Base-by-base conservation (phyloP, 2,329 filamentous ascomycete species). In the Tolypocladium album region DNA sequence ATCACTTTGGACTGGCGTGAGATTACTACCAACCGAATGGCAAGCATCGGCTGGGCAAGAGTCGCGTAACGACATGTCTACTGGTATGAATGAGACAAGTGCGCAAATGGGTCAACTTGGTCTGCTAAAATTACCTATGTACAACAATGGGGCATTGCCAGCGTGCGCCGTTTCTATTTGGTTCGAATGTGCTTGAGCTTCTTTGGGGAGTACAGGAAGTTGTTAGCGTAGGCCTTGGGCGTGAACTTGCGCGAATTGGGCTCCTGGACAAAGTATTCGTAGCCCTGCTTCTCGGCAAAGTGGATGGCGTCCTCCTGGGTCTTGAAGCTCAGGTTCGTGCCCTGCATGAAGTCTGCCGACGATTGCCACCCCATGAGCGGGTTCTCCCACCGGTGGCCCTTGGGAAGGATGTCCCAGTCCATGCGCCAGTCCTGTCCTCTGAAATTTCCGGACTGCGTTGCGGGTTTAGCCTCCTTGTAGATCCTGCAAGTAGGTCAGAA, bases 321-420 rank as follows among this genome's bases (percentile, higher is more conserved):
- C 75, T 89, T 89, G 83, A 99, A 99, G 75, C 88, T 88, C 69
- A 99, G 76, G 72, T 92, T 85, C 56, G 92, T 96, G 70, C 92
- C 93, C 75, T 99, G 92, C 91, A 99, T 94, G 72, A 85, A 86
- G 75, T 99, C 94, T 60, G 83, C 93, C 22, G 92, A 95, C 31
- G 93, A 97, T 74, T 97, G 92, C 95, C 95, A 99, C 62, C 94
- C 94, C 85, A 99, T 99, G 73, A 99, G 78, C 55, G 89, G 90
- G 78, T 99, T 99, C 80, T 99, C 94, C 95, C 94, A 99, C 68
- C 94, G 85, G 76, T 97, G 90, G 63, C 94, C 94, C 79, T 95
- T 97, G 68, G 82, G 77, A 39, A 97, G 82, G 56, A 96, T 86
- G 73, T 99, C 94, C 94, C 94, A 99, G 75, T 99, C 94, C 92